Conservation (phyloP, 176 grass and related monocot species). For the Juncus effusus region DNA sequence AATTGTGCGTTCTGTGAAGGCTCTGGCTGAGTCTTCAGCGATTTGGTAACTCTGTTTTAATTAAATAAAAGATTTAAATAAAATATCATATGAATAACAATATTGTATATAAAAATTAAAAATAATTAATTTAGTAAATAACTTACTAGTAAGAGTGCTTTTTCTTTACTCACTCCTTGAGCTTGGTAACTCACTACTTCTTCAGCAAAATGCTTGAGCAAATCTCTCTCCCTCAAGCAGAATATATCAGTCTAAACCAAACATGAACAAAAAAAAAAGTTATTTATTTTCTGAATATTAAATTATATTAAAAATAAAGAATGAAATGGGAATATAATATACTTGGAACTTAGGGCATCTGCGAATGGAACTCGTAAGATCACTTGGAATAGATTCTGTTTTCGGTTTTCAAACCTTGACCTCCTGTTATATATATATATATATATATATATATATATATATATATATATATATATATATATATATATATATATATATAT, state of each 20-base stretch:
- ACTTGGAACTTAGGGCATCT: constrained; percentile 88
- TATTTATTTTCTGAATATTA: neutral
- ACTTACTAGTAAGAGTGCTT: constrained; percentile 76
- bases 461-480: no score
- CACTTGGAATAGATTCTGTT: constrained; percentile 35
- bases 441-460: no score
- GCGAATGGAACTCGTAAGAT: constrained; percentile 56
- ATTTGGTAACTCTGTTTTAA: constrained; percentile 78
- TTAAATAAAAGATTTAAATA: constrained; percentile 4
- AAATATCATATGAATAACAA: constrained; percentile 16
- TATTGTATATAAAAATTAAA: no score
- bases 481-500: no score
- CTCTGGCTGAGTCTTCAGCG: constrained; percentile 79
- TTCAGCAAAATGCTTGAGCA: constrained; percentile 52
- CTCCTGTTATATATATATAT: no score
- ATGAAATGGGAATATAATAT: constrained; percentile 15
- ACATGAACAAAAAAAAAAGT: neutral
- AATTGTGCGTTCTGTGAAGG: constrained; percentile 73
- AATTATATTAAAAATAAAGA: neutral
- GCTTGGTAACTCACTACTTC: constrained; percentile 62
- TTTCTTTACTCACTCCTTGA: constrained; percentile 65
- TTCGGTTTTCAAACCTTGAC: no score
- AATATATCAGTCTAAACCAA: constrained; percentile 62
- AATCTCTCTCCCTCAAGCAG: constrained; percentile 82
- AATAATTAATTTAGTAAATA: neutral